Base-by-base conservation (phyloP, 441 rosid species). In the Gossypium schwendimanii region DNA sequence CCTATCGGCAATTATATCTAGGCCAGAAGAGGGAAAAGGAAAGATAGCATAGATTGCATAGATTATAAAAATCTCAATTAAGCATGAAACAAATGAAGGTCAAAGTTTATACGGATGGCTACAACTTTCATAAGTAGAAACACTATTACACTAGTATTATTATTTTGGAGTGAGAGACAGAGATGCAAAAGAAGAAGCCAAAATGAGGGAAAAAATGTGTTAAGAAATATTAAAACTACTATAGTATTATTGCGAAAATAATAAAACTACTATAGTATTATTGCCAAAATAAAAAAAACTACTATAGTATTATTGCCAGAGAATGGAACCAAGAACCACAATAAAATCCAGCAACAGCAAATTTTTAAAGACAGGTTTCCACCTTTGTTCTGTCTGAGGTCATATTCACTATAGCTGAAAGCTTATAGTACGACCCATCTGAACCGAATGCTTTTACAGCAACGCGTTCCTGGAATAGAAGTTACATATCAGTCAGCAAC, bases 311-410 rank as follows among this genome's bases (percentile, higher is more conserved):
- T 50, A 20, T 66, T 39, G 67, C 33, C 9, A 49, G 77, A 76
- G 23, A 76, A 23, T 44, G 28, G 23, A 31, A 65, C 8, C 71
- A 31, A 45, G 41, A 47, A 57, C 15, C 64, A 70, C n/a, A 15
- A 26, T 5, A 62, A 68, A 17, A 63, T 8, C 47, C 6, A 18
- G 28, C 9, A 73, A 49, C 12, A 5, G 31, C 62, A 77, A 73
- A 4, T 11, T 66, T 57, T 71, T 24, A 12, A 23, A 44, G 57
- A 41, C 26, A 44, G 18, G 17, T 59, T 65, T 71, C 77, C 61
- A 96, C 99, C 99, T 96, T 96, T 70, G 99, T 96, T 87, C 98
- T 88, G 81, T 94, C 97, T 5, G 95, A 91, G 75, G 98, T 89
- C 97, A 87, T 88, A 71, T 94, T 92, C 79, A 96, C 75, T 62